Evolutionary conservation across 208 protist genomes (phyloP).

Genomic region (Wallacemonas sp.): DNA sequence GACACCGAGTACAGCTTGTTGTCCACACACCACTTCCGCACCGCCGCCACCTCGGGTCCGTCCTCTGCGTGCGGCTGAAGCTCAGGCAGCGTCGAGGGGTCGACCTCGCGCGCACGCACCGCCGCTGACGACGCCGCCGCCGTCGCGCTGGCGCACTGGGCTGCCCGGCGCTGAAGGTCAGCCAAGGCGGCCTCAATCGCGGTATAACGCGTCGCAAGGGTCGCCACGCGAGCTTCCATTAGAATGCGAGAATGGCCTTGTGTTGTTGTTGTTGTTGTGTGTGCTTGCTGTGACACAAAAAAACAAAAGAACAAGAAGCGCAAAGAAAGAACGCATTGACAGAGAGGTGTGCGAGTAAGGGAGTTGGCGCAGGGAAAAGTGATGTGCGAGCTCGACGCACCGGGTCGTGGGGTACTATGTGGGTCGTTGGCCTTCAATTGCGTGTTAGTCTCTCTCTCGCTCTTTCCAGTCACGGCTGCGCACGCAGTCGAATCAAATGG

Average conservation of each 20-base stretch:
- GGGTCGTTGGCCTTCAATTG: no score
- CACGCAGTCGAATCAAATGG: no score
- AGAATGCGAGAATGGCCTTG: no score
- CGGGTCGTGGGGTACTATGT: no score
- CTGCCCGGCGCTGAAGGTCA: slow-evolving; percentile 14
- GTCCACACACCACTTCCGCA: slow-evolving; percentile 51
- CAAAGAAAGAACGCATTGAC: background rate
- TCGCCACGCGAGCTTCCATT: slow-evolving; percentile 33
- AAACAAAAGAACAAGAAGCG: background rate
- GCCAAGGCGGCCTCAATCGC: slow-evolving; percentile 35
- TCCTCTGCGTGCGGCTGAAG: slow-evolving; percentile 65
- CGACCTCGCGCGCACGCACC: background rate
- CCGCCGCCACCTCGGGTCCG: slow-evolving; percentile 53
- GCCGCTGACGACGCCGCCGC: background rate
- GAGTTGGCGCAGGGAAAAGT: no score
- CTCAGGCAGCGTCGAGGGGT: slow-evolving; percentile 21
- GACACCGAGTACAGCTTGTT: slow-evolving; percentile 40
- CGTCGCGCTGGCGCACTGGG: background rate
- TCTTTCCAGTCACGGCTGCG: no score
- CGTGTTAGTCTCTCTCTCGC: background rate
- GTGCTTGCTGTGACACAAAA: background rate
- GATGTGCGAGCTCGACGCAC: no score
- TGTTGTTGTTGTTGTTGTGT: background rate
- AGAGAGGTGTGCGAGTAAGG: no score
- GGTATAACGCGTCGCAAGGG: slow-evolving; percentile 38